Evolutionary conservation across 441 rosid species (phyloP).

Genomic region (Aquilaria agallochum): DNA sequence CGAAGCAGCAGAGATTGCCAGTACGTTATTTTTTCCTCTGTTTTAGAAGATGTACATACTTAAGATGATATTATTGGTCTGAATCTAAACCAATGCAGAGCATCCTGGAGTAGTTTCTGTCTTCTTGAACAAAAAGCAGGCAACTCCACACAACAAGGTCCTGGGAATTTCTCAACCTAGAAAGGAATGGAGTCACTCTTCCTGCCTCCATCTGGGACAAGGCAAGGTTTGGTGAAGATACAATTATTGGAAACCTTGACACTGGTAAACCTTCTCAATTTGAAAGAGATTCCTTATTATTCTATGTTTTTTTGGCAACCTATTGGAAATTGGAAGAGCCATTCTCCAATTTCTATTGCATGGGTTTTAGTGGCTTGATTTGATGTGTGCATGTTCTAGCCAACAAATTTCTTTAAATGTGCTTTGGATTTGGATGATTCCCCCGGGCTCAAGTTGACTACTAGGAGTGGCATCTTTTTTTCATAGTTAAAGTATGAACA

Average conservation of each 20-base stretch:
- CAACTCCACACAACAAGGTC: slow-evolving; percentile 34
- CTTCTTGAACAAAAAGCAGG: slow-evolving; percentile 22
- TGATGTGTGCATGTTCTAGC: slow-evolving; percentile 4
- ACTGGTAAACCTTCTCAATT: slow-evolving; percentile 15
- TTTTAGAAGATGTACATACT: background rate
- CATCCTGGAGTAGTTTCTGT: slow-evolving; percentile 30
- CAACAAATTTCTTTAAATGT: background rate
- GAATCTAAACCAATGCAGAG: slow-evolving; percentile 6
- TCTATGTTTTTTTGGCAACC: background rate
- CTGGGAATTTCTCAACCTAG: slow-evolving; percentile 34
- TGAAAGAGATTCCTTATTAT: background rate
- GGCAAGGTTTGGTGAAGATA: slow-evolving; percentile 27
- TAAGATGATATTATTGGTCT: no score
- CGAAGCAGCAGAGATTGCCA: slow-evolving; percentile 33
- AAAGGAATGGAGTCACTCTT: slow-evolving; percentile 15
- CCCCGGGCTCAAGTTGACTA: background rate
- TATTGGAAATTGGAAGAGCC: background rate
- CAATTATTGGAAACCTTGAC: slow-evolving; percentile 30
- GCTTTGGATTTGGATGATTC: background rate
- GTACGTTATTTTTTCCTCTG: slow-evolving; percentile 25
- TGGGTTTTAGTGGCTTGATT: background rate
- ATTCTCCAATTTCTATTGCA: background rate
- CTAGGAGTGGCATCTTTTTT: background rate
- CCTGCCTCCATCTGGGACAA: slow-evolving; percentile 21
- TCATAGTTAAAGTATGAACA: background rate